A percentile compares a stretch with the other conserved stretches of the same genome.
phyloP scores from a whole-genome alignment of 768 basidiomycete genomes.

The Lactarius tabidus region DNA sequence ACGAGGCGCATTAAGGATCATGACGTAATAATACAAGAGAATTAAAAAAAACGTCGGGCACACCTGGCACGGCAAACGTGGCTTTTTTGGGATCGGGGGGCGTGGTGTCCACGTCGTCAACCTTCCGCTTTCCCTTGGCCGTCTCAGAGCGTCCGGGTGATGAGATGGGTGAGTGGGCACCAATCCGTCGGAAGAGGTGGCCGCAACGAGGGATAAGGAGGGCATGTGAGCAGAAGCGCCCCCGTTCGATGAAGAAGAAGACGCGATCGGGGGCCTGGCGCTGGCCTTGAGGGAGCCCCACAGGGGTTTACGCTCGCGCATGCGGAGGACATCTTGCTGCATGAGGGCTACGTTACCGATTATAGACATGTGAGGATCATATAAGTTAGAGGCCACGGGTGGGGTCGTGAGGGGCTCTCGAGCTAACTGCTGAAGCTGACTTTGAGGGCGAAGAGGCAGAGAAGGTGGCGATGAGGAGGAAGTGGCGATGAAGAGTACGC shows the following conservation, averaged over 20 bases:
- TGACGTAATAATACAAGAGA: conserved; percentile 25
- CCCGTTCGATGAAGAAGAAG: conserved; percentile 20
- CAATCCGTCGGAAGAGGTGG: conserved; percentile 32
- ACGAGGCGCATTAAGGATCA: conserved; percentile 8
- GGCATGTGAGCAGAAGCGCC: conserved; percentile 3
- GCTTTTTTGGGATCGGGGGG: conserved; percentile 60
- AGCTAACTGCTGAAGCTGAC: neutral
- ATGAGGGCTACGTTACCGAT: conserved; percentile 16
- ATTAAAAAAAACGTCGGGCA: conserved; percentile 30
- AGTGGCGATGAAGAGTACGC: conserved; percentile 1
- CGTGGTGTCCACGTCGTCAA: conserved; percentile 65
- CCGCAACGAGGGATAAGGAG: conserved; percentile 24
- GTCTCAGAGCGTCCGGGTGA: conserved; percentile 32
- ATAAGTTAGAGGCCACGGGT: conserved; percentile 18
- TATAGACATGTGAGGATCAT: conserved; percentile 15
- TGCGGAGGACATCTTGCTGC: conserved; percentile 21
- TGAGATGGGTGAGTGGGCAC: conserved; percentile 18
- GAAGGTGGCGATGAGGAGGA: neutral
- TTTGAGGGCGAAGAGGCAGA: neutral
- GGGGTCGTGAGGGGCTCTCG: conserved; percentile 8
- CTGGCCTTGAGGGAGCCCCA: conserved; percentile 23
- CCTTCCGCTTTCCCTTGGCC: conserved; percentile 64
- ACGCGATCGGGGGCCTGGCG: conserved; percentile 22
- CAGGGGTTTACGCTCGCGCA: conserved; percentile 22
- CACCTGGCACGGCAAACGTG: conserved; percentile 61